Evolutionary conservation across 1,284 basidiomycete species (phyloP).

Genomic region (Gastroboletus turbinatus): DNA sequence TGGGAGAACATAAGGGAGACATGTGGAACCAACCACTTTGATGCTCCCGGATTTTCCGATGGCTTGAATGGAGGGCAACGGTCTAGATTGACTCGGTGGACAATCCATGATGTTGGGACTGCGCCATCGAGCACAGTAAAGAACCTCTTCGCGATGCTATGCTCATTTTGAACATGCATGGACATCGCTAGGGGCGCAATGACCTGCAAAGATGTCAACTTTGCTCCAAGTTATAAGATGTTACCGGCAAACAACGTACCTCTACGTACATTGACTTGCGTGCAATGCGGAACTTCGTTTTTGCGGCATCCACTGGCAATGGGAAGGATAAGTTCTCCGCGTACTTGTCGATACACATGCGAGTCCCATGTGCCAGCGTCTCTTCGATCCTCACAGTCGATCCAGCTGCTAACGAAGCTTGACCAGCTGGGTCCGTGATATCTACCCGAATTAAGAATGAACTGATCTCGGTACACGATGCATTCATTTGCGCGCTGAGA

Average conservation of each 20-base stretch:
- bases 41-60: constrained; percentile 4
- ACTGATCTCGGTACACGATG: constrained; percentile 13
- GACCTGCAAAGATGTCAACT: constrained; percentile 24
- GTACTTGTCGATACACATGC: constrained; percentile 21
- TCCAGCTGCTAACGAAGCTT: constrained; percentile 18
- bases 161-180: constrained; percentile 12
- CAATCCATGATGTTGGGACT: constrained; percentile 35
- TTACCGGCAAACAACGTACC: constrained; percentile 32
- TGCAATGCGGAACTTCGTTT: constrained; percentile 44
- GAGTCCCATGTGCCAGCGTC: not conserved
- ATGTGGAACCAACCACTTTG: constrained; percentile 35
- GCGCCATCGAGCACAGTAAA: constrained; percentile 25
- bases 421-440: constrained; percentile 22
- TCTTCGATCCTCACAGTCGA: constrained; percentile 21
- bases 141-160: constrained; percentile 34
- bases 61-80: constrained; percentile 34
- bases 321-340: constrained; percentile 23
- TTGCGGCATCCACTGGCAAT: constrained; percentile 36
- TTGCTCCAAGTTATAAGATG: not conserved
- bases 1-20: constrained; percentile 35
- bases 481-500: constrained; percentile 20
- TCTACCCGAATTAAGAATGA: constrained; percentile 23
- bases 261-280: constrained; percentile 55
- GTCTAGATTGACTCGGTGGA: constrained; percentile 43
- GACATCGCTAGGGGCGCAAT: constrained; percentile 28